Conservation (phyloP, 345 rosid genomes). For the Geranium brycei region DNA sequence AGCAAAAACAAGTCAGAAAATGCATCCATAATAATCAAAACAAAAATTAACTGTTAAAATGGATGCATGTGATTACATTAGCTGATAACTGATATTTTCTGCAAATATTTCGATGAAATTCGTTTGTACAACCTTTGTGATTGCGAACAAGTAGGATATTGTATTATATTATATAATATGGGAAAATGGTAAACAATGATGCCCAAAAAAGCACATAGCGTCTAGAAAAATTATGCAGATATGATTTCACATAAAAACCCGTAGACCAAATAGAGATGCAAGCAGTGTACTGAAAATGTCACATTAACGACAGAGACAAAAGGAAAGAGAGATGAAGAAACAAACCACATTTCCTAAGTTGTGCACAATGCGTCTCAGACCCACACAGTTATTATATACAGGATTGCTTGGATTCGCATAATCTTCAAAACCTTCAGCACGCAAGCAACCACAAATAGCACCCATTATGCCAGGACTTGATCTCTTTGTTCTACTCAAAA, state of each 20-base stretch:
- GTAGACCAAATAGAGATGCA: too few relatives aligned
- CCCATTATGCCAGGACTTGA: conserved; percentile 54
- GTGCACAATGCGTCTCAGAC: conserved; percentile 63
- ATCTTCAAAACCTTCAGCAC: conserved; percentile 50
- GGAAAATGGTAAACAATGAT: not conserved
- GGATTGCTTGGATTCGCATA: conserved; percentile 63
- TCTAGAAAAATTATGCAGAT: too few relatives aligned
- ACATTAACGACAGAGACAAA: conserved; percentile 1
- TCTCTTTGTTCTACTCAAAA: conserved; percentile 14
- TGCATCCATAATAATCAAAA: not conserved
- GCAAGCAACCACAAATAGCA: conserved; percentile 75
- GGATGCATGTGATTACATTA: not conserved
- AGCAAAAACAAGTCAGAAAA: conserved; percentile 5
- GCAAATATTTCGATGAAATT: not conserved
- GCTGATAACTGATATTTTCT: too few relatives aligned
- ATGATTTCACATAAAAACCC: too few relatives aligned
- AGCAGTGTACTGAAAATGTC: not conserved
- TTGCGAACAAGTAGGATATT: not conserved
- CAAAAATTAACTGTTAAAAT: too few relatives aligned
- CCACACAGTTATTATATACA: conserved; percentile 64
- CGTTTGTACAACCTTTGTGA: not conserved
- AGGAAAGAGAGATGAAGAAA: conserved; percentile 4
- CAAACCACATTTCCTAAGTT: conserved; percentile 61
- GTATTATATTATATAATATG: not conserved
- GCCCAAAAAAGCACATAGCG: not conserved